Evolutionary conservation across 345 rosid genomes (phyloP), one percentile per base, ranked within the genome.

Genomic region (Adansonia digitata): DNA sequence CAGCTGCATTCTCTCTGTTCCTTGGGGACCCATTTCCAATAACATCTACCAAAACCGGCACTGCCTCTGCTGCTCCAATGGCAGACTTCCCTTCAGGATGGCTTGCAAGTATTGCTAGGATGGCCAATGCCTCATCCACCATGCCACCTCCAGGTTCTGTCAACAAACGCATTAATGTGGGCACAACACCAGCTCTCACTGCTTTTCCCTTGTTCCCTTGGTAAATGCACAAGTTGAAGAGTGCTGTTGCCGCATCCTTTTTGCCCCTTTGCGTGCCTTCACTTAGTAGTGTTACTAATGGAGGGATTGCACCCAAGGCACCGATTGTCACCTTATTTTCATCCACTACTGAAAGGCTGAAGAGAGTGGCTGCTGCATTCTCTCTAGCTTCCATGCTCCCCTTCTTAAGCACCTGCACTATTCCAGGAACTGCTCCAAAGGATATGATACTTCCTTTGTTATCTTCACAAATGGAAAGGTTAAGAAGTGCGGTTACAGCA

Each of bases 311-410:
- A 53, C 98, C 98, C 11, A 85, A 81, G 48, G 80, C 80, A 72
- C 98, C 98, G 6, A 94, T 94, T 3, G 89, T 92, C 67, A 94
- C 96, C 81, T 94, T 94, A 73, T 92, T 89, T 82, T 91, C 98
- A 56, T 94, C 98, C 26, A 92, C 85, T 24, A 92, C 97, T 2
- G 98, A 94, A 53, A 94, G 91, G 84, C 98, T 94, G 81, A 94
- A 94, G 61, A 94, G 97, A n/a, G 98, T 90, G 34, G 98, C 98
- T 4, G 98, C 98, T 2, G 98, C 98, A 77, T 94, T 94, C 82
- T 94, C 98, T 78, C 98, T 89, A n/a, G 98, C 98, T 70, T 92
- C 98, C 98, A 92, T 94, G 89, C 96, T 92, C 53, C 98, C 98
- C 76, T 83, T 94, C 86, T 88, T 94, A 40, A 94, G 95, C 59